Evolutionary conservation across 331 rosid species (phyloP).

Genomic region (Cydonia oblonga): DNA sequence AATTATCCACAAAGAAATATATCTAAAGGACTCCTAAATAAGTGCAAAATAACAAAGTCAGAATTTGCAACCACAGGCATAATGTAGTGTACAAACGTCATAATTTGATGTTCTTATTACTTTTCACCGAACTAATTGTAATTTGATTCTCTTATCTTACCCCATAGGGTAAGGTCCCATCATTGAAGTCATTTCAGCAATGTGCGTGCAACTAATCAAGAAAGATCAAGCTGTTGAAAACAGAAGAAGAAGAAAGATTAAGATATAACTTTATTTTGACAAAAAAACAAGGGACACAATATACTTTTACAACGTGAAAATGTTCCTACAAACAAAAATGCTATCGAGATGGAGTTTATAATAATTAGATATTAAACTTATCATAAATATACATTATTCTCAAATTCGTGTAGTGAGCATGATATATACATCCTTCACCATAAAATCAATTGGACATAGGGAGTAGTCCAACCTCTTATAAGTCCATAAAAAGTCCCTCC

Average conservation of each 20-base stretch:
- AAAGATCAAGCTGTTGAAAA: not conserved
- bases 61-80: not conserved
- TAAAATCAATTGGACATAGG: too few relatives aligned
- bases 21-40: not conserved
- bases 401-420: not conserved
- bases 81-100: not conserved
- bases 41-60: not conserved
- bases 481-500: too few relatives aligned
- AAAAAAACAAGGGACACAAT: not conserved
- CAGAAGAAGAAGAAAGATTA: not conserved
- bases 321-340: too few relatives aligned
- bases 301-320: not conserved
- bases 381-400: too few relatives aligned
- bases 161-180: not conserved
- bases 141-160: not conserved
- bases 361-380: not conserved
- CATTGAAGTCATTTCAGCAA: not conserved
- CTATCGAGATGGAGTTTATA: too few relatives aligned
- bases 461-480: too few relatives aligned
- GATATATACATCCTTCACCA: too few relatives aligned
- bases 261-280: not conserved
- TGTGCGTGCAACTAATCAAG: not conserved
- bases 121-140: not conserved
- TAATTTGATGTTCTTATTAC: not conserved
- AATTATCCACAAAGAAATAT: not conserved